Evolutionary conservation across 106 monocot genomes (phyloP), one percentile per base, ranked within the genome.

Genomic region (Apostasia ramifera): DNA sequence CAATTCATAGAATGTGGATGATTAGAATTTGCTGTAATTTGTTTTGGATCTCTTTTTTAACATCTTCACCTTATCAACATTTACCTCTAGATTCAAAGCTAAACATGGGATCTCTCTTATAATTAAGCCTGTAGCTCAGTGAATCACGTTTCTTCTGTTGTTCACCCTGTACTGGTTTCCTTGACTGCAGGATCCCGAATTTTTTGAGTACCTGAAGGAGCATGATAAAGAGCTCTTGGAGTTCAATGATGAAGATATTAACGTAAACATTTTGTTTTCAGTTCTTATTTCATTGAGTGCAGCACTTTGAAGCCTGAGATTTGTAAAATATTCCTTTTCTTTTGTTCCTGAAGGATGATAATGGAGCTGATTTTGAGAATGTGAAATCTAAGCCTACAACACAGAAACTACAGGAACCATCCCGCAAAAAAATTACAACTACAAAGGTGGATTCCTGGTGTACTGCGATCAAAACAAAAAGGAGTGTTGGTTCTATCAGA

Each of bases 171-270:
- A 37, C 61, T 44, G 40, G 3, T 57, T 64, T 69, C 62, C 51
- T 8, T 68, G 42, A 38, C 4, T 67, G 52, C 77, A 92, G 97
- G 89, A 98, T 72, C 97, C 97, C 48, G 97, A 98, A 52, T 98
- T 98, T 67, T 98, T 85, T 75, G 81, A 98, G 70, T 98, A 81
- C 57, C 70, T 98, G 70, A 85, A 92, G 83, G 87, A 92, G 15
- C 74, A 78, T 83, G 97, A 98, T 61, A 85, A 98, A 61, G 92
- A 98, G 69, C 92, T 98, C 37, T 48, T 92, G 65, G 97, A 90
- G 2, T 92, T 98, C 42, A 57, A 87, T 73, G 92, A 82, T 50
- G 89, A 98, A 72, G 87, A 84, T 53, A 71, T 78, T 65, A 78
- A 86, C 68, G 88, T 91, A 61, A 83, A 77, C 65, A 40, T 13